A percentile compares a stretch with the other conserved stretches of the same genome.
phyloP scores from a whole-genome alignment of 345 rosid genomes.

The Acer negundo region DNA sequence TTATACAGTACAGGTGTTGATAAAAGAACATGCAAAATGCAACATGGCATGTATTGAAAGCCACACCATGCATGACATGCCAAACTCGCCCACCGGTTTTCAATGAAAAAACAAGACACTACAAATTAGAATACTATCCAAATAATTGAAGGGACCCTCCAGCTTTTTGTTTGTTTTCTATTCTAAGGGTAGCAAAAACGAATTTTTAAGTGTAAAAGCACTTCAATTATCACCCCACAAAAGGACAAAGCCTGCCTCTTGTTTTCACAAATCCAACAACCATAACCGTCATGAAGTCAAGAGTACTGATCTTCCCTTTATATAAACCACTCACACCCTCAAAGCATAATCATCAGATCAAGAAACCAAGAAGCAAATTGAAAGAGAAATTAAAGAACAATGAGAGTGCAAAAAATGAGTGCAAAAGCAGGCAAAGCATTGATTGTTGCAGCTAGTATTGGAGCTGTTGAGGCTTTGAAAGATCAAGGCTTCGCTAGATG shows the following conservation, averaged over 20 bases:
- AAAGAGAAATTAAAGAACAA: neutral
- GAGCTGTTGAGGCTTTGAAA: conserved; percentile 41
- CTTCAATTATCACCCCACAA: neutral
- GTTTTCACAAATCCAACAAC: conserved; percentile 5
- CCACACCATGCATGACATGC: conserved; percentile 1
- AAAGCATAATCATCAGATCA: neutral
- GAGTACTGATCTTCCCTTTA: neutral
- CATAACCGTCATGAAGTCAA: neutral
- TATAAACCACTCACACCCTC: neutral
- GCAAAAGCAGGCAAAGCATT: conserved; percentile 36
- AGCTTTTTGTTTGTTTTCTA: neutral
- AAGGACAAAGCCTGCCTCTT: conserved; percentile 12
- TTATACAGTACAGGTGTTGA: neutral
- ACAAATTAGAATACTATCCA: neutral
- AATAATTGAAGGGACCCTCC: neutral
- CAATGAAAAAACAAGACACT: neutral
- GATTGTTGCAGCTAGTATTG: conserved; percentile 35
- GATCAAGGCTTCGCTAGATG: conserved; percentile 45
- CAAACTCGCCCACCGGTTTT: conserved; percentile 4
- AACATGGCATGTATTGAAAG: neutral
- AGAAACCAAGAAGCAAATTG: neutral
- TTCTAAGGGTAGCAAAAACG: neutral
- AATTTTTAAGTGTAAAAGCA: neutral
- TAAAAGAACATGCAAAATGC: neutral
- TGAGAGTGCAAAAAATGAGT: conserved; percentile 23